Conservation (phyloP, 495 filamentous ascomycete species). For the Chlorociboria aeruginascens region DNA sequence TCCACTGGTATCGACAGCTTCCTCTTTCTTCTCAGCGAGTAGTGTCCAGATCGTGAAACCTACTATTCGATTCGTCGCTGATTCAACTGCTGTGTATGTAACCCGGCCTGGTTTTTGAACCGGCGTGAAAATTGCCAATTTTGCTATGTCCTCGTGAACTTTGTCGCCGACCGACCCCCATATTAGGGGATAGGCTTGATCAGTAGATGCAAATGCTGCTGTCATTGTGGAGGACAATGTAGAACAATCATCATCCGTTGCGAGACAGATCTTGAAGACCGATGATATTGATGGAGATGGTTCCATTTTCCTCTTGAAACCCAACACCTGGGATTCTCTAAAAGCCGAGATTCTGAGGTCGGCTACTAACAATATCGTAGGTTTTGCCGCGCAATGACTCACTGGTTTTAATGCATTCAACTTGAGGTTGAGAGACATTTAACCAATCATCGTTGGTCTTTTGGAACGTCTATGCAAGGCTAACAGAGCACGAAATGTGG, state of each 20-base stretch:
- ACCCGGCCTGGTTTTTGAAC: background rate
- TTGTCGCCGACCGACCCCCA: background rate
- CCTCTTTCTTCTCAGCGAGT: background rate
- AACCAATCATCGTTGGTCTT: too few relatives aligned
- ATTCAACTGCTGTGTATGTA: constrained; percentile 3
- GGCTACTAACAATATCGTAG: too few relatives aligned
- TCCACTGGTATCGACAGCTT: background rate
- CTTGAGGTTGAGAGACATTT: too few relatives aligned
- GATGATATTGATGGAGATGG: too few relatives aligned
- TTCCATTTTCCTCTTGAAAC: too few relatives aligned
- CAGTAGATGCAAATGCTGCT: constrained; percentile 1
- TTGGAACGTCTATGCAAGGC: too few relatives aligned
- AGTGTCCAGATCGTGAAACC: constrained; percentile 5
- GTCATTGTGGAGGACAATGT: constrained; percentile 2
- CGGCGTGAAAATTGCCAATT: constrained; percentile 1
- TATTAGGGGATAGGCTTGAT: constrained; percentile 4
- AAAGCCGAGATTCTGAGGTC: too few relatives aligned
- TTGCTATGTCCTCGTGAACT: background rate
- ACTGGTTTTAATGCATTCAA: too few relatives aligned
- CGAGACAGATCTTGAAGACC: background rate
- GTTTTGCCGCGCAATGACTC: too few relatives aligned
- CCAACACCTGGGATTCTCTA: too few relatives aligned
- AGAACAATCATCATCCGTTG: background rate
- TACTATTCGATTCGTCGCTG: background rate
- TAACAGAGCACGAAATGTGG: too few relatives aligned